A percentile compares a stretch with the other conserved stretches of the same genome.
phyloP scores from a whole-genome alignment of 306 rosid genomes.

The Cucumis sativus region DNA sequence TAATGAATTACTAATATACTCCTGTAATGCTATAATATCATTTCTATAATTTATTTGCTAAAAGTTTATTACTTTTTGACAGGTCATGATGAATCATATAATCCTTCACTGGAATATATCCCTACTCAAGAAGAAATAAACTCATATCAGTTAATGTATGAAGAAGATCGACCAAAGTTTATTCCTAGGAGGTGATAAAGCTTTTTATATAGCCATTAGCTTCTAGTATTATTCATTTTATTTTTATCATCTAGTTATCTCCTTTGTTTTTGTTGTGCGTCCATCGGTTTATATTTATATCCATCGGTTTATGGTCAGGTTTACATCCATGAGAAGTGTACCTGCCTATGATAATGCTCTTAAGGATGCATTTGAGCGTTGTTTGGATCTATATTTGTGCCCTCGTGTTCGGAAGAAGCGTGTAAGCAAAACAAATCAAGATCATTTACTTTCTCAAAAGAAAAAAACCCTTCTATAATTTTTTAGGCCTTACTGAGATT shows the following conservation, averaged over 20 bases:
- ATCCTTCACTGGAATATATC: conserved; percentile 85
- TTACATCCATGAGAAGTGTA: conserved; percentile 65
- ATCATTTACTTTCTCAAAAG: neutral
- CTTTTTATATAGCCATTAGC: neutral
- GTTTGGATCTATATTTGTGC: conserved; percentile 83
- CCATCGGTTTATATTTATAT: neutral
- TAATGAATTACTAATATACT: no score
- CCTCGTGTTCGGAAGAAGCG: conserved; percentile 83
- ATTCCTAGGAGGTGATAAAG: conserved; percentile 60
- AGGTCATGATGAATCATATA: conserved; percentile 93
- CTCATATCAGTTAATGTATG: conserved; percentile 68
- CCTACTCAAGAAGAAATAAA: conserved; percentile 90
- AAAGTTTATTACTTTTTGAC: conserved; percentile 9
- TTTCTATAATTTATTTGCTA: neutral
- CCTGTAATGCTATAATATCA: no score
- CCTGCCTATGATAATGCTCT: conserved; percentile 82
- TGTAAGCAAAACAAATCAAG: conserved; percentile 35
- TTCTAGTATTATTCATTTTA: neutral
- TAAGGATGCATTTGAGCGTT: conserved; percentile 69
- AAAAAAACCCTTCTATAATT: neutral
- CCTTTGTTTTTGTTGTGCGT: neutral
- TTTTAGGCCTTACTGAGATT: neutral
- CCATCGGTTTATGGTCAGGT: conserved; percentile 41
- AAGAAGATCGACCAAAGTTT: conserved; percentile 89
- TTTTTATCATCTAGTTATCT: neutral